Evolutionary conservation across 2,329 filamentous ascomycete genomes (phyloP).

Genomic region (Penicillium sp.): DNA sequence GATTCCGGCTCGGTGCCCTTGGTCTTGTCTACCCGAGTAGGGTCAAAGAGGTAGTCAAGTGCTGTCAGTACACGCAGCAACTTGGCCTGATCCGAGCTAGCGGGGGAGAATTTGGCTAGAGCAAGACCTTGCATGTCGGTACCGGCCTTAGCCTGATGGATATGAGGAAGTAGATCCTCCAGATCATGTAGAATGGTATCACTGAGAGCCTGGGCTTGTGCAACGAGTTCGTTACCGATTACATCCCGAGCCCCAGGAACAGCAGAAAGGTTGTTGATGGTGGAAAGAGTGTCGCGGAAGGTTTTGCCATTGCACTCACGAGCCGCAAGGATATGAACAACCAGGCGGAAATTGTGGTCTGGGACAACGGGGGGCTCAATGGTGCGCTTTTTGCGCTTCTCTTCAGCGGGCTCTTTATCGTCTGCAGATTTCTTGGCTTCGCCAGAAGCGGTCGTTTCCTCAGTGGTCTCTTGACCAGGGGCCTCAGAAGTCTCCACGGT

Average conservation of each 20-base stretch:
- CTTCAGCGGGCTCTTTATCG: constrained; percentile 46
- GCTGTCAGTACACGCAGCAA: constrained; percentile 88
- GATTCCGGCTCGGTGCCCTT: constrained; percentile 56
- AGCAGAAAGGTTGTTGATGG: constrained; percentile 96
- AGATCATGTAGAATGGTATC: constrained; percentile 83
- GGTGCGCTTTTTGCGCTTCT: constrained; percentile 60
- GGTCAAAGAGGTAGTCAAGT: constrained; percentile 92
- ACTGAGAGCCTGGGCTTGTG: constrained; percentile 81
- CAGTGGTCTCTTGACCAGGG: constrained; percentile 27
- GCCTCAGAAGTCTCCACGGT: constrained; percentile 34
- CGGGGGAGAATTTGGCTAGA: constrained; percentile 91
- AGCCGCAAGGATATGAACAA: constrained; percentile 95
- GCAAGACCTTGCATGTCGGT: constrained; percentile 96
- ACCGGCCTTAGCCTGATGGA: constrained; percentile 80
- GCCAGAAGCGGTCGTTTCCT: constrained; percentile 34
- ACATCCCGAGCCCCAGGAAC: constrained; percentile 86
- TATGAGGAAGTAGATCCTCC: constrained; percentile 80
- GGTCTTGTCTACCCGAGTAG: constrained; percentile 62
- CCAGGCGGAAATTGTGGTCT: constrained; percentile 82
- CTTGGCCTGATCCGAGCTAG: constrained; percentile 95
- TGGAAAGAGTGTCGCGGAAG: constrained; percentile 94
- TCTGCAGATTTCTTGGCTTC: constrained; percentile 30
- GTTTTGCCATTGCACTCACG: constrained; percentile 97
- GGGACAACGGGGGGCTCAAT: constrained; percentile 83
- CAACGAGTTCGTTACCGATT: constrained; percentile 90